Evolutionary conservation across 192 early-diverging fungal species (phyloP).

Genomic region (Mortierella alpina): DNA sequence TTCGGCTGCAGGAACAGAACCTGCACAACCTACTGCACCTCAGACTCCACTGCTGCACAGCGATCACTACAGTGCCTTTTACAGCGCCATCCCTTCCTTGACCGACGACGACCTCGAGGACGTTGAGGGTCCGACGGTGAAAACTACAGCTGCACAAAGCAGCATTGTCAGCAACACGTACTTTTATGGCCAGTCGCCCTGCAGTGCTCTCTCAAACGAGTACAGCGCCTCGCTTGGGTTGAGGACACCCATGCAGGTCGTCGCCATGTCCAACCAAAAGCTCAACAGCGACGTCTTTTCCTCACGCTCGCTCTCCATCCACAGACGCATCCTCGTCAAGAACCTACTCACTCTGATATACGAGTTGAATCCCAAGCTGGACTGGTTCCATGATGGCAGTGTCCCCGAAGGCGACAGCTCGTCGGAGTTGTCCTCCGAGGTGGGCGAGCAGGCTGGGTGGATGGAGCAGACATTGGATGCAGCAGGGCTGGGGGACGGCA

Average conservation of each 20-base stretch:
- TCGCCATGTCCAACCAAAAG: conserved; percentile 35
- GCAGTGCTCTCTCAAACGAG: neutral
- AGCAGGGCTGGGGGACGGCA: conserved; percentile 5
- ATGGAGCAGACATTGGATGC: conserved; percentile 13
- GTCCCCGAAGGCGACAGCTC: neutral
- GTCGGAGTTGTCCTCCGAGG: neutral
- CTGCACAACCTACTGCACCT: too few relatives aligned
- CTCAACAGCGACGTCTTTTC: conserved; percentile 42
- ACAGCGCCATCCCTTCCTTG: too few relatives aligned
- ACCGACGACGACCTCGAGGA: too few relatives aligned
- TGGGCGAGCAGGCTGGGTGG: conserved; percentile 8
- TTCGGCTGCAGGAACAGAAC: too few relatives aligned
- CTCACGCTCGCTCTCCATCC: conserved; percentile 29
- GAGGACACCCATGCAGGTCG: conserved; percentile 11
- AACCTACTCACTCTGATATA: conserved; percentile 33
- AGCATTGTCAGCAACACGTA: too few relatives aligned
- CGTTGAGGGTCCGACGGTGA: too few relatives aligned
- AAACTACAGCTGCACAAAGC: too few relatives aligned
- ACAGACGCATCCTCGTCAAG: conserved; percentile 37
- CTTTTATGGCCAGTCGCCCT: too few relatives aligned
- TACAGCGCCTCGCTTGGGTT: conserved; percentile 19
- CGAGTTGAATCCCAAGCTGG: conserved; percentile 18
- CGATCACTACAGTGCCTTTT: too few relatives aligned
- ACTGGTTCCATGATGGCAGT: conserved; percentile 17
- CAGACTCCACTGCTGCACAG: too few relatives aligned